A percentile compares a stretch with the other conserved stretches of the same genome.
These are phyloP conservation scores for Pseudogymnoascus sp. DNA, from an alignment of 2,329 filamentous ascomycete species.

Conservation along the genomic window DNA sequence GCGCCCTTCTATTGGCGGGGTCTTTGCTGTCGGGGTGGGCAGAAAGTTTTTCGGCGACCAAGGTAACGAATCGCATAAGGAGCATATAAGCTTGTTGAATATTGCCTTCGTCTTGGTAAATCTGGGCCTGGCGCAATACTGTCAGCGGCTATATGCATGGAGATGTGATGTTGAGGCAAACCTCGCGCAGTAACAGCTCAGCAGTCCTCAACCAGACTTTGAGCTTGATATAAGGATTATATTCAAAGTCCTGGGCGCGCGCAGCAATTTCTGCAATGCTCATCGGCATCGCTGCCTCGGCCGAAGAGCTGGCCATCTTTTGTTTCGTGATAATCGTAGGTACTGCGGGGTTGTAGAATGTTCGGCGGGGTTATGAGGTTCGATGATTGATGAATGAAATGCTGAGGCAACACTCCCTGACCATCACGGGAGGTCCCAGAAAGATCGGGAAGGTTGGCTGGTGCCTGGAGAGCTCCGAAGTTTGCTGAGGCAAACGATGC, in stretches of 20 bases:
- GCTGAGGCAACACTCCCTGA: not conserved
- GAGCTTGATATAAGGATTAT: conserved; percentile 69
- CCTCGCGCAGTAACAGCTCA: conserved; percentile 70
- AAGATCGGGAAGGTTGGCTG: not conserved
- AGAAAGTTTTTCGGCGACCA: conserved; percentile 71
- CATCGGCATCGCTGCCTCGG: conserved; percentile 44
- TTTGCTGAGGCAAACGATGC: conserved; percentile 2
- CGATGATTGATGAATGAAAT: not conserved
- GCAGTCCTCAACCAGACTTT: conserved; percentile 79
- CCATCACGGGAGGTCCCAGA: conserved; percentile 6
- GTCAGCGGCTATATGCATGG: conserved; percentile 17
- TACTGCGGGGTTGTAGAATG: conserved; percentile 1
- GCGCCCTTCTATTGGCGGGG: conserved; percentile 48
- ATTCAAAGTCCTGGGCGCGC: conserved; percentile 74
- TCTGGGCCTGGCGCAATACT: conserved; percentile 56
- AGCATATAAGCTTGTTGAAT: conserved; percentile 84
- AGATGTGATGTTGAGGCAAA: conserved; percentile 1
- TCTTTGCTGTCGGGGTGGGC: conserved; percentile 70
- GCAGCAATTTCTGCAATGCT: conserved; percentile 71
- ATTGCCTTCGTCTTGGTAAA: conserved; percentile 81
- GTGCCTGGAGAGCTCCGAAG: conserved; percentile 3
- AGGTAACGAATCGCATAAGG: conserved; percentile 78
- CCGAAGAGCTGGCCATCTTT: conserved; percentile 27
- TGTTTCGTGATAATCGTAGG: conserved; percentile 6
- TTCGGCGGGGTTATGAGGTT: not conserved